Evolutionary conservation across 106 monocot species (phyloP), one percentile per base, ranked within the genome.

Genomic region (Acorus gramineus): DNA sequence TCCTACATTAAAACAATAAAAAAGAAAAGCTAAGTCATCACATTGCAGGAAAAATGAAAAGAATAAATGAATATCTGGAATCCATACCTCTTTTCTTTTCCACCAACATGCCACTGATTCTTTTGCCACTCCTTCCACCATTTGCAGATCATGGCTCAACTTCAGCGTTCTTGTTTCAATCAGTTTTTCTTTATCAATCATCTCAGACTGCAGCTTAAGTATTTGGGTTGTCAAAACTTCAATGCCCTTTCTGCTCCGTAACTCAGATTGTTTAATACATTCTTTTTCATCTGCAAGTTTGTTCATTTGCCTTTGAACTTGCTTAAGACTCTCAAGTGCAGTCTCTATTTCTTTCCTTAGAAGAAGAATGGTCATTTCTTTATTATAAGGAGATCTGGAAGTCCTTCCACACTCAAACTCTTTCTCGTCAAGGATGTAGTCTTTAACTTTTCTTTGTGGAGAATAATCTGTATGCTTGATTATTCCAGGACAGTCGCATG

Each of bases 81-180:
- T 9, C 8, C 44, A 49, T 86, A 94, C 90, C 94, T 82, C 70
- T 76, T 84, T 90, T 46, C 44, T 53, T 55, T 82, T 68, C 6
- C 59, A 44, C 79, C 79, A 86, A 13, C 54, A 66, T 57, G 11
- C 66, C 63, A 65, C 51, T 71, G 70, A 74, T 75, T 63, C 51
- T 44, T 52, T 63, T 12, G 74, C 58, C 71, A 67, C 69, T 52
- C 52, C 68, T 54, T 79, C 78, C n/a, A 78, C 13, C 48, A 42
- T 48, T 70, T 69, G 62, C 28, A 89, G 55, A 59, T 73, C 81
- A 4, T 62, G 68, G 14, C 78, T 69, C 61, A 86, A 45, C 60
- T 79, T 66, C 48, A 59, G 50, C 63, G 86, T 53, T 59, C 61
- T 66, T 55, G 42, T 6, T 65, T 83, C 72, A 63, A 77, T 74